Conservation (phyloP, 2,329 filamentous ascomycete species). For the Paracamarosporium sp. region DNA sequence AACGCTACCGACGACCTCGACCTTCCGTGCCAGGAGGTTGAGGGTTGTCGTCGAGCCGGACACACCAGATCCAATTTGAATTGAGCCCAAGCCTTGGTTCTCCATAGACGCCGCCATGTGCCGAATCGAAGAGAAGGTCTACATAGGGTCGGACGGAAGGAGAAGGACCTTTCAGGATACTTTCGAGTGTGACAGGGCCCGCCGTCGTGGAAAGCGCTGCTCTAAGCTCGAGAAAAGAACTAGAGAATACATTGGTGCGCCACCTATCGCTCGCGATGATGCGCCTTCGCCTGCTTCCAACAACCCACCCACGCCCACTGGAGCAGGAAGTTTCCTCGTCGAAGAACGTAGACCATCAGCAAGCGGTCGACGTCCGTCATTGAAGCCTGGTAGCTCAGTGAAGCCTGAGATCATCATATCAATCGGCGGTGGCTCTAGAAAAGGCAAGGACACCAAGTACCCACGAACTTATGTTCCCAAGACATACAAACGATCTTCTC, state of each 20-base stretch:
- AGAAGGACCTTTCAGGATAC: slow-evolving; percentile 30
- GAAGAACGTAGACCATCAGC: slow-evolving; percentile 32
- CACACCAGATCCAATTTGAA: neutral
- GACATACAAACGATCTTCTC: slow-evolving; percentile 33
- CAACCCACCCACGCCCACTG: slow-evolving; percentile 40
- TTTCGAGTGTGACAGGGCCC: slow-evolving; percentile 31
- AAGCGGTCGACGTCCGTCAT: slow-evolving; percentile 34
- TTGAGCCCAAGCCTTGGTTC: neutral
- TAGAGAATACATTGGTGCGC: slow-evolving; percentile 30
- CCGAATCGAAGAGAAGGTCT: slow-evolving; percentile 38
- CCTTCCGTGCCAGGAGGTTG: slow-evolving; percentile 18
- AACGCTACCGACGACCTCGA: slow-evolving; percentile 15
- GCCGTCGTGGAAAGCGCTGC: slow-evolving; percentile 28
- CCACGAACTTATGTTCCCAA: slow-evolving; percentile 21
- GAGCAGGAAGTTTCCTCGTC: slow-evolving; percentile 28
- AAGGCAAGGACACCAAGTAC: slow-evolving; percentile 33
- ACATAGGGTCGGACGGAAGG: slow-evolving; percentile 32
- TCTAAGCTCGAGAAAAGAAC: slow-evolving; percentile 29
- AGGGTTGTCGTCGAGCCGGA: slow-evolving; percentile 9
- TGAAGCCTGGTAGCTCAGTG: slow-evolving; percentile 23
- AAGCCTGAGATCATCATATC: slow-evolving; percentile 39
- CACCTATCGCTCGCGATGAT: slow-evolving; percentile 25
- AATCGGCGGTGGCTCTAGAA: slow-evolving; percentile 26
- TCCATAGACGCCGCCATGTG: slow-evolving; percentile 32
- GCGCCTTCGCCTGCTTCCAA: slow-evolving; percentile 35